Evolutionary conservation across 106 monocot genomes (phyloP), one percentile per base, ranked within the genome.

Genomic region (Dioscorea dumetorum): DNA sequence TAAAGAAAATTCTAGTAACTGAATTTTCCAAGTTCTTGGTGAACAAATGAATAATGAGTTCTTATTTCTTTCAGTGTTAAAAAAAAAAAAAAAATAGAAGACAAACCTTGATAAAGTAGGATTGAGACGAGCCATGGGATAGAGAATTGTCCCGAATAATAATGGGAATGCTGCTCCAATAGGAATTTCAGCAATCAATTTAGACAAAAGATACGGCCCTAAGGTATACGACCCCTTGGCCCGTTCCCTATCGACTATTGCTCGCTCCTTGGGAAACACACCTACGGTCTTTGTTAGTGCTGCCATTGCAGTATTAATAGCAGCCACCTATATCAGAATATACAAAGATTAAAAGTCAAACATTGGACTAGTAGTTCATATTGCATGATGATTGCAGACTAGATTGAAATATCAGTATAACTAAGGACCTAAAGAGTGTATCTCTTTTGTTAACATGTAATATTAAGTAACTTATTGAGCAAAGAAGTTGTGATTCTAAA

Each of bases 231-330:
- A 89, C 17, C 92, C 88, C 72, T 97, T 97, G 49, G 84, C 82
- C 24, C 88, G 86, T 54, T 97, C 97, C 69, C 97, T 80, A 32
- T 97, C 87, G 28, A 97, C 92, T 67, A 97, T 92, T 50, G 84
- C 76, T 0, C 88, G 84, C 70, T 97, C 92, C 70, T 97, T 97
- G 48, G 97, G 92, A 76, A 97, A 97, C 24, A 97, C 87, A 54
- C 97, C 84, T 34, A 92, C 97, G n/a, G 92, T 97, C 73, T 97
- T 97, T 54, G 97, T 90, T 24, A 97, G 83, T 60, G 97, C 97
- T 66, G 92, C 92, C 97, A 97, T 97, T 64, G 97, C 97, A 41
- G 97, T 92, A 70, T 97, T 97, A 65, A 97, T 97, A 49, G 97
- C 97, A 76, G 92, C 74, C 62, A 97, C 97, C 92, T 97, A 75